Percentiles rank a stretch among this genome's conserved stretches.
Conservation (phyloP, 1,139 yeast genomes). For the Taphrina deformans region DNA sequence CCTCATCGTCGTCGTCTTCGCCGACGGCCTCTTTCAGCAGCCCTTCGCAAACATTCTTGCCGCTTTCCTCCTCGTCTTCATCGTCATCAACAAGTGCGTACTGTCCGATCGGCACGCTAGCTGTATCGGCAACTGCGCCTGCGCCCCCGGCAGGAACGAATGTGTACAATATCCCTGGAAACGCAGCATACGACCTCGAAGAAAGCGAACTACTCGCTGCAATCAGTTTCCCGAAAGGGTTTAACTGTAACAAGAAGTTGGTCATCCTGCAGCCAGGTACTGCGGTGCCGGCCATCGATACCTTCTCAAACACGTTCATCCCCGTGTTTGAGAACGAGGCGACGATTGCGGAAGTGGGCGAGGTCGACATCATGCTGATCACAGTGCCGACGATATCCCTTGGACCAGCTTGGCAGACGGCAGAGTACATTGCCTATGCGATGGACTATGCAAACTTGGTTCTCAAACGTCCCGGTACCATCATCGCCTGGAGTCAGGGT, state of each 20-base stretch:
- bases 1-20: not conserved
- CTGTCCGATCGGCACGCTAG: constrained; percentile 11
- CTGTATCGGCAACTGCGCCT: constrained; percentile 13
- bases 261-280: constrained; percentile 23
- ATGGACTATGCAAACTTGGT: constrained; percentile 24
- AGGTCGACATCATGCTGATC: constrained; percentile 12
- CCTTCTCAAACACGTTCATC: constrained; percentile 13
- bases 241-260: constrained; percentile 16
- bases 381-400: not conserved
- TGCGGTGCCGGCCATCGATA: constrained; percentile 19
- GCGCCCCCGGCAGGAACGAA: constrained; percentile 19
- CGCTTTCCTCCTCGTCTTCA: not conserved
- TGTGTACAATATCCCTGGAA: constrained; percentile 1
- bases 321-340: constrained; percentile 10
- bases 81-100: not conserved
- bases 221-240: constrained; percentile 24
- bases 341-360: not conserved
- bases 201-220: constrained; percentile 5
- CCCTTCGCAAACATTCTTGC: not conserved
- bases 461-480: constrained; percentile 5
- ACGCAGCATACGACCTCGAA: not conserved
- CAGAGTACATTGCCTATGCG: constrained; percentile 29
- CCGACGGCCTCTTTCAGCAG: not conserved
- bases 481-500: constrained; percentile 28
- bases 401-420: constrained; percentile 9